Evolutionary conservation across 768 basidiomycete genomes (phyloP).

Genomic region (Boletus reticuloceps): DNA sequence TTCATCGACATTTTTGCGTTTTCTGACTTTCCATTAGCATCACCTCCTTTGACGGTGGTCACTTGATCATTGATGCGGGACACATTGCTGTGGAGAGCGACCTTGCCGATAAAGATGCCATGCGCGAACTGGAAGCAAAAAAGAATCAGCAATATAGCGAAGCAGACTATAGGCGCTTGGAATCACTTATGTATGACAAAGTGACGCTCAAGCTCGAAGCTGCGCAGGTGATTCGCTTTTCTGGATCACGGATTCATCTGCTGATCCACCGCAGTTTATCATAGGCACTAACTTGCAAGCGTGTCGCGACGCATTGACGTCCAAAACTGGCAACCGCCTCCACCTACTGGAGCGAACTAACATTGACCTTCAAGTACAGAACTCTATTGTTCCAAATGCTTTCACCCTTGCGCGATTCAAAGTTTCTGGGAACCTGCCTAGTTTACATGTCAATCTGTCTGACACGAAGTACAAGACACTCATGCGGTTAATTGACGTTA

Average conservation of each 20-base stretch:
- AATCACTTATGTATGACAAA: slow-evolving; percentile 95
- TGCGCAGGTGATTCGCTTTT: slow-evolving; percentile 67
- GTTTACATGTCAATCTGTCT: slow-evolving; percentile 85
- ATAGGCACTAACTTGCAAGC: slow-evolving; percentile 81
- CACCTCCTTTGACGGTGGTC: slow-evolving; percentile 71
- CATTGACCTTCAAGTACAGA: slow-evolving; percentile 85
- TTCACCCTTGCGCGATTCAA: slow-evolving; percentile 86
- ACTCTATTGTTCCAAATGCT: slow-evolving; percentile 85
- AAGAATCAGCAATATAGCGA: slow-evolving; percentile 82
- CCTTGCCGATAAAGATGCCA: slow-evolving; percentile 77
- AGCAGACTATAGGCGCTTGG: slow-evolving; percentile 81
- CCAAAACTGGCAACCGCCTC: slow-evolving; percentile 53
- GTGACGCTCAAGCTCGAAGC: slow-evolving; percentile 77
- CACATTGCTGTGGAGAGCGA: slow-evolving; percentile 94
- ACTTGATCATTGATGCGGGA: slow-evolving; percentile 92
- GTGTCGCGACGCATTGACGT: slow-evolving; percentile 76
- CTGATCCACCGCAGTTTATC: slow-evolving; percentile 60
- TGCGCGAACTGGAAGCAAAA: slow-evolving; percentile 77
- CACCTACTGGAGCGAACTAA: slow-evolving; percentile 93
- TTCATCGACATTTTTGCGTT: slow-evolving; percentile 13
- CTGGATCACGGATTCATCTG: not conserved
- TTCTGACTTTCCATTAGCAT: slow-evolving; percentile 49
- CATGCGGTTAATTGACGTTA: slow-evolving; percentile 89
- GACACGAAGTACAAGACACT: slow-evolving; percentile 89
- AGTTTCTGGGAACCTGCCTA: slow-evolving; percentile 83